Evolutionary conservation across 179 eudicot genomes (phyloP).

Genomic region (Silene coronaria): DNA sequence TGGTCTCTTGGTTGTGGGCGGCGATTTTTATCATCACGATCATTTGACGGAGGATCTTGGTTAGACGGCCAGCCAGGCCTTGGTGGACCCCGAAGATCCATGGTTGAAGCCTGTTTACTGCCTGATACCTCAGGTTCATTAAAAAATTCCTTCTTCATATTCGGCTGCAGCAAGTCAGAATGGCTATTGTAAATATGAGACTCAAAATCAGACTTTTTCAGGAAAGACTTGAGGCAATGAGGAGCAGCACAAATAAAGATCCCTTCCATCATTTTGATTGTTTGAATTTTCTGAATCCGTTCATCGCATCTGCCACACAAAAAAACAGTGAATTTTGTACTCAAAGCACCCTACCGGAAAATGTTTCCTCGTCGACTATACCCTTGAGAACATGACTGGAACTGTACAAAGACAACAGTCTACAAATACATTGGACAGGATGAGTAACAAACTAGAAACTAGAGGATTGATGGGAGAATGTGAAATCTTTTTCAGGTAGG

Average conservation of each 20-base stretch:
- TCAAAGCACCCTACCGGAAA: neutral
- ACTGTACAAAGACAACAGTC: neutral
- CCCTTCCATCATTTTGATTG: slow-evolving; percentile 92
- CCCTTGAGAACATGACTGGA: neutral
- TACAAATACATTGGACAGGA: neutral
- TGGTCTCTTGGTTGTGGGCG: slow-evolving; percentile 46
- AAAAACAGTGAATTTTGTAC: neutral
- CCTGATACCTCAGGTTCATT: slow-evolving; percentile 54
- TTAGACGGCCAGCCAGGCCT: slow-evolving; percentile 44
- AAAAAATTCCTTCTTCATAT: slow-evolving; percentile 44
- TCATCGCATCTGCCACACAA: slow-evolving; percentile 64
- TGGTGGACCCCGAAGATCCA: slow-evolving; percentile 63
- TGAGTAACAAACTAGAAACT: slow-evolving; percentile 2
- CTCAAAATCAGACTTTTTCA: slow-evolving; percentile 73
- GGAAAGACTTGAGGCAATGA: slow-evolving; percentile 82
- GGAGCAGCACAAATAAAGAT: slow-evolving; percentile 94
- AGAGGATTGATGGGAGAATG: neutral
- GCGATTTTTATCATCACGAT: slow-evolving; percentile 56
- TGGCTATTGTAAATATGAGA: slow-evolving; percentile 61
- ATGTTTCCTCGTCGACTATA: neutral
- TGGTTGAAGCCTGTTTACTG: slow-evolving; percentile 47
- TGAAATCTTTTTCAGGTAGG: neutral
- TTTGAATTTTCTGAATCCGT: slow-evolving; percentile 89
- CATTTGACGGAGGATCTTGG: slow-evolving; percentile 43
- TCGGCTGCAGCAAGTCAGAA: slow-evolving; percentile 58